Conservation (phyloP, 208 protist species). For the Strigomonas culicis region DNA sequence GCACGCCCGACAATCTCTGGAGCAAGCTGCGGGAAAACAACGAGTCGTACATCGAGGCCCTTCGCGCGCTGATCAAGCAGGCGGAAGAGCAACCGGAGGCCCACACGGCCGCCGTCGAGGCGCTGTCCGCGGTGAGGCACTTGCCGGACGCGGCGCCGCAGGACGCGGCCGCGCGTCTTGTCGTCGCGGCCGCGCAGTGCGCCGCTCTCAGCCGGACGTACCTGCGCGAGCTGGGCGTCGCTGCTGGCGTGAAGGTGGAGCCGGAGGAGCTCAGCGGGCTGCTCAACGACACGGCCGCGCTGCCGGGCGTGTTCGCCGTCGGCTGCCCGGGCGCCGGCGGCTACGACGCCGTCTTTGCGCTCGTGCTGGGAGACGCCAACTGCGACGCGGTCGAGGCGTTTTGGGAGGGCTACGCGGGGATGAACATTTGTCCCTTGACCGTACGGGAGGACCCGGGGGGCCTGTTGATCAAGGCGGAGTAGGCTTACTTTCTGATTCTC, state of each 20-base stretch:
- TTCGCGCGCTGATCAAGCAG: conserved; percentile 37
- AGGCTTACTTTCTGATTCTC: background rate
- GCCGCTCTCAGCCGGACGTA: conserved; percentile 40
- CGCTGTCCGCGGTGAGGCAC: conserved; percentile 13
- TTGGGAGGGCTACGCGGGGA: conserved; percentile 58
- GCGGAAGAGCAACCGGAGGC: conserved; percentile 14
- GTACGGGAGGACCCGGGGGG: conserved; percentile 77
- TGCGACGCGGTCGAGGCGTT: conserved; percentile 57
- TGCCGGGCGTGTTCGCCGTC: conserved; percentile 90
- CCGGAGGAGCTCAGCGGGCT: conserved; percentile 75
- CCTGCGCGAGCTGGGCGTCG: conserved; percentile 80
- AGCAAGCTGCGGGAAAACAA: conserved; percentile 60
- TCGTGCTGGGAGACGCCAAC: conserved; percentile 67
- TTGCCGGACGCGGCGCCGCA: background rate
- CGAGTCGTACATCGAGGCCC: conserved; percentile 55
- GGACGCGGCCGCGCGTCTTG: conserved; percentile 26
- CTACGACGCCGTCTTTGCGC: conserved; percentile 92
- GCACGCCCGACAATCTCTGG: conserved; percentile 54
- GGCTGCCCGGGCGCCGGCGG: conserved; percentile 93
- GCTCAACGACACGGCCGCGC: conserved; percentile 74
- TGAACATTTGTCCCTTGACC: conserved; percentile 75
- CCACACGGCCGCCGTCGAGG: conserved; percentile 27
- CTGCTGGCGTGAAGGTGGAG: conserved; percentile 83
- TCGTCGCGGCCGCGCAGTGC: conserved; percentile 35
- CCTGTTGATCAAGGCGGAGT: conserved; percentile 30